These are phyloP conservation scores for Citeromyces hawaiiensis DNA, from an alignment of 1,139 yeast genomes.

Conservation along the genomic window DNA sequence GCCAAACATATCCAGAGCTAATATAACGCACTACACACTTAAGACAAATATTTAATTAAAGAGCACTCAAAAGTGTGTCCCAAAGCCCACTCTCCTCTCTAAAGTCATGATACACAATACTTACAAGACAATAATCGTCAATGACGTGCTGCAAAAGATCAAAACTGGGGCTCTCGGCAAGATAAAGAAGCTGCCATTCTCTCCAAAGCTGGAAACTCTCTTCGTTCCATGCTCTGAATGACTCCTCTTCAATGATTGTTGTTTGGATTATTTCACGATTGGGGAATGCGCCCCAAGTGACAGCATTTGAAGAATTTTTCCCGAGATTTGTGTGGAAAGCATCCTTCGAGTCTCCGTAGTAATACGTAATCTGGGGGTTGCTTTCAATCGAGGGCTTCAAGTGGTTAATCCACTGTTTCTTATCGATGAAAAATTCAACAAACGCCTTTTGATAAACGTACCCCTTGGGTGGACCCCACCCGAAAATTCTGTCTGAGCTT, in stretches of 20 bases:
- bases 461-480: slow-evolving; percentile 94
- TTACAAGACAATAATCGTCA: slow-evolving; percentile 58
- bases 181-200: slow-evolving; percentile 83
- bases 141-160: slow-evolving; percentile 48
- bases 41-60: too few species aligned
- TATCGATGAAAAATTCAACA: slow-evolving; percentile 74
- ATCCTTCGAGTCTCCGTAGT: slow-evolving; percentile 50
- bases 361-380: slow-evolving; percentile 46
- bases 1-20: too few species aligned
- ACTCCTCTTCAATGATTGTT: slow-evolving; percentile 77
- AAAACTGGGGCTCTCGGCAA: slow-evolving; percentile 37
- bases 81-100: slow-evolving; percentile 66
- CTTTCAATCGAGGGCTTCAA: slow-evolving; percentile 38
- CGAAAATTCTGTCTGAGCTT: slow-evolving; percentile 77
- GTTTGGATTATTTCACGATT: slow-evolving; percentile 78
- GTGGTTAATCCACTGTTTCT: slow-evolving; percentile 47
- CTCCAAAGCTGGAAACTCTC: slow-evolving; percentile 87
- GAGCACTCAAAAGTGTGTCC: slow-evolving; percentile 37
- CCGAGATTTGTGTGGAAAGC: slow-evolving; percentile 49
- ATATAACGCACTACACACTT: too few species aligned
- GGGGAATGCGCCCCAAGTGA: slow-evolving; percentile 95
- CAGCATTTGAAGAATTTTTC: slow-evolving; percentile 45
- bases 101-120: slow-evolving; percentile 79
- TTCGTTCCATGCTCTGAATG: slow-evolving; percentile 86
- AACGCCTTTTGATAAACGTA: slow-evolving; percentile 87